Evolutionary conservation across 495 filamentous ascomycete species (phyloP), one percentile per base, ranked within the genome.

Genomic region (Penicillium chermesinum): DNA sequence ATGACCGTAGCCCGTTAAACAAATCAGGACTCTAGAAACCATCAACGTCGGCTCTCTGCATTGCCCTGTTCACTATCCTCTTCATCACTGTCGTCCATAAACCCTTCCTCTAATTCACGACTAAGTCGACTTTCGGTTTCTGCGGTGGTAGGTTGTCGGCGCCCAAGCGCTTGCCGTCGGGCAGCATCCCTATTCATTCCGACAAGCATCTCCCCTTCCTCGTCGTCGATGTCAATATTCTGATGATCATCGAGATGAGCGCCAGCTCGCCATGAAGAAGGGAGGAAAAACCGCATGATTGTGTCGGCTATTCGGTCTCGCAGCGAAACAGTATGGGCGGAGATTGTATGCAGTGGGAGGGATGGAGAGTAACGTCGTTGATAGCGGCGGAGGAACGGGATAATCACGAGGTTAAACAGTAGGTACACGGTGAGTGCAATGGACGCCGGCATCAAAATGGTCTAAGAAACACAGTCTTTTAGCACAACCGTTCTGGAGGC

Each of bases 21-120:
- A 21, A 34, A 45, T n/a, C 14, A 12, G 34, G 2, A 46, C 8
- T 14, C 32, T 32, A 17, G 15, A 43, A 13, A 44, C 13, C 13
- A 20, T 48, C 32, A 52, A 49, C n/a, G 18, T 34, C 46, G 25
- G 38, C 39, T 12, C 35, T 41, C 25, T 18, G 30, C 22, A 7
- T 17, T 21, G 16, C 30, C 19, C 20, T 34, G 27, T 17, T 49
- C 49, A 38, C 51, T 64, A 18, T 61, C 70, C 14, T 78, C 76
- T n/a, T 88, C 85, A 48, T 87, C 83, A 62, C 87, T 89, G 59
- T 89, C 85, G 68, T 89, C 86, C 72, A 80, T 82, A 60, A 94
- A 94, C 1, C 87, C 88, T 49, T 87, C 80, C 64, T 93, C 88
- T 45, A 94, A 61, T 30, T 95, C 89, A 61, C 88, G 76, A 70